These are phyloP conservation scores for Pneumocystis wakefieldiae DNA, from an alignment of 1,139 yeast genomes.

Conservation along the genomic window DNA sequence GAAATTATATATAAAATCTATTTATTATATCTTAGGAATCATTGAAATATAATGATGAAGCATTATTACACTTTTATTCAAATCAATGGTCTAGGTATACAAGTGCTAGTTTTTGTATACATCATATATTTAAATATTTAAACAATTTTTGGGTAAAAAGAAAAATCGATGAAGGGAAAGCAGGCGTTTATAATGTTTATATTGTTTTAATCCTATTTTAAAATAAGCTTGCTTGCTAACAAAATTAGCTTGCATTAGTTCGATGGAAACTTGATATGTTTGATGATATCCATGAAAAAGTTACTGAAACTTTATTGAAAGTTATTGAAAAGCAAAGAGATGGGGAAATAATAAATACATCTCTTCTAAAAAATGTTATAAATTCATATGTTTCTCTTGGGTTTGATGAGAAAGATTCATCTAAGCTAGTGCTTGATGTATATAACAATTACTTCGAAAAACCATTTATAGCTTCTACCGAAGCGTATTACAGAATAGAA, in stretches of 20 bases:
- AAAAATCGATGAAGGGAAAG: slow-evolving; percentile 88
- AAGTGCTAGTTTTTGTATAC: slow-evolving; percentile 80
- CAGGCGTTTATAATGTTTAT: slow-evolving; percentile 79
- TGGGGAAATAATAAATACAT: slow-evolving; percentile 58
- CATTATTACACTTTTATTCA: slow-evolving; percentile 72
- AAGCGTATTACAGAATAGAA: slow-evolving; percentile 56
- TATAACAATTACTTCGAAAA: slow-evolving; percentile 69
- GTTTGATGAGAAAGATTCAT: slow-evolving; percentile 44
- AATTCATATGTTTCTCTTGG: slow-evolving; percentile 55
- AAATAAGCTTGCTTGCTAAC: not conserved
- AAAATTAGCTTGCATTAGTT: slow-evolving; percentile 42
- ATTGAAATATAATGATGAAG: slow-evolving; percentile 32
- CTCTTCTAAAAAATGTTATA: slow-evolving; percentile 56
- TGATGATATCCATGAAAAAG: slow-evolving; percentile 40
- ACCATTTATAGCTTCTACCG: slow-evolving; percentile 59
- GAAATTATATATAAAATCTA: slow-evolving; percentile 1
- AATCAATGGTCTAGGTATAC: slow-evolving; percentile 79
- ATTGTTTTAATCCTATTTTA: slow-evolving; percentile 27
- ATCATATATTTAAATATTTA: slow-evolving; percentile 88
- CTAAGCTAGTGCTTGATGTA: slow-evolving; percentile 68
- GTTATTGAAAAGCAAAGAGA: slow-evolving; percentile 67
- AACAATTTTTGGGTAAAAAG: slow-evolving; percentile 96
- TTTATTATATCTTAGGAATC: slow-evolving; percentile 4
- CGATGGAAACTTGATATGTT: slow-evolving; percentile 84
- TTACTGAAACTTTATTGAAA: slow-evolving; percentile 58